These are phyloP conservation scores for Kuraishia cidri DNA, from an alignment of 805 yeast species.

Conservation along the genomic window DNA sequence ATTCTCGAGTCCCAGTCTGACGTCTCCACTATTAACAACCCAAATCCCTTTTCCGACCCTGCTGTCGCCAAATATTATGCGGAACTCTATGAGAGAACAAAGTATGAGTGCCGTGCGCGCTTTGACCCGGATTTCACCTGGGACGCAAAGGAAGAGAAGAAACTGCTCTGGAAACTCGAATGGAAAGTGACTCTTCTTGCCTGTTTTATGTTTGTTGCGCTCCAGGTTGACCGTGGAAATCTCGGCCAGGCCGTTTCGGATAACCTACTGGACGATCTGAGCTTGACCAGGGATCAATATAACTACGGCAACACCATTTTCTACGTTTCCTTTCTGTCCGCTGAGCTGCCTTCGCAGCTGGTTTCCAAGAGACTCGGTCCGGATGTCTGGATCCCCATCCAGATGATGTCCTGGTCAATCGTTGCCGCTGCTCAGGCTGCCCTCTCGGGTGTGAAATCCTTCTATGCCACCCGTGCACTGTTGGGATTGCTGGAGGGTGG, in stretches of 20 bases:
- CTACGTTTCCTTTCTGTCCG: conserved; percentile 18
- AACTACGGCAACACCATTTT: conserved; percentile 23
- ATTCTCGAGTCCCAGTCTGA: too few species aligned
- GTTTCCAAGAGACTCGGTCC: conserved; percentile 52
- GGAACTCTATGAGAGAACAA: conserved; percentile 32
- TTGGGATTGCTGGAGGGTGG: conserved; percentile 23
- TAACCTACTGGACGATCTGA: conserved; percentile 11
- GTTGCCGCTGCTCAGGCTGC: conserved; percentile 18
- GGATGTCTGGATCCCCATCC: conserved; percentile 44
- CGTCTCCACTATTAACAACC: too few species aligned
- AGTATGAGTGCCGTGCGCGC: conserved; percentile 44
- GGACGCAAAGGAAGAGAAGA: conserved; percentile 8
- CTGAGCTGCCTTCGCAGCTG: conserved; percentile 46
- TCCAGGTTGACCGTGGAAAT: background rate
- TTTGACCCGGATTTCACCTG: conserved; percentile 46
- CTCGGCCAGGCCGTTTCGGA: background rate
- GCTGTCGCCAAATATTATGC: conserved; percentile 34
- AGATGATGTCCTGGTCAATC: conserved; percentile 18
- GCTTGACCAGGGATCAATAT: conserved; percentile 20
- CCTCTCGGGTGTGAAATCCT: conserved; percentile 14
- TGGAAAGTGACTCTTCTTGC: background rate
- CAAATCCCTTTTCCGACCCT: too few species aligned
- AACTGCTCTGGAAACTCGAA: conserved; percentile 1
- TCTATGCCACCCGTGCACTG: conserved; percentile 17
- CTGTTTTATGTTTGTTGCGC: background rate